These are phyloP conservation scores for Albatrellus ellisii DNA, from an alignment of 768 basidiomycete genomes.

Conservation along the genomic window DNA sequence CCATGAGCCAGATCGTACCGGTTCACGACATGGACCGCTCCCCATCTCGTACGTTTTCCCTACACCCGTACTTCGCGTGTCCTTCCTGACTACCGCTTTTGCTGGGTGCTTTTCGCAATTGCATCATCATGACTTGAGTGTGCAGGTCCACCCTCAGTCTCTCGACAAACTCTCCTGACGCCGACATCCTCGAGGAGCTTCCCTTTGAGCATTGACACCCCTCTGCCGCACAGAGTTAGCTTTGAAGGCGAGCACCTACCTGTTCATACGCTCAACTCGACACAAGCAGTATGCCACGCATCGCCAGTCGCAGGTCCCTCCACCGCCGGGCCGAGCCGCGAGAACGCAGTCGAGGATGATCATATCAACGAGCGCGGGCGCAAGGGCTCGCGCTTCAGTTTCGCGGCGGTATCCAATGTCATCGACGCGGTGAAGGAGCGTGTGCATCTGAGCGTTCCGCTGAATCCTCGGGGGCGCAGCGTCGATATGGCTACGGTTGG, in stretches of 20 bases:
- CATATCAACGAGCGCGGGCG: constrained; percentile 6
- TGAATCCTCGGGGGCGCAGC: background rate
- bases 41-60: constrained; percentile 1
- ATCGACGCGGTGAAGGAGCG: constrained; percentile 7
- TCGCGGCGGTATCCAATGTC: constrained; percentile 7
- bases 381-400: constrained; percentile 6
- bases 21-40: background rate
- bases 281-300: background rate
- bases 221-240: background rate
- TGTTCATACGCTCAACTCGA: background rate
- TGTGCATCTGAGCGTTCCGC: constrained; percentile 7
- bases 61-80: too few species aligned
- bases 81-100: too few species aligned
- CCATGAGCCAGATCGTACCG: background rate
- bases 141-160: background rate
- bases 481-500: background rate
- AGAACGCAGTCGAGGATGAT: too few species aligned
- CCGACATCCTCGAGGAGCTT: background rate
- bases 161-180: background rate
- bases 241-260: background rate
- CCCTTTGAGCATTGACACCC: background rate
- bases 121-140: too few species aligned
- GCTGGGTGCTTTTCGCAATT: too few species aligned
- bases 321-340: constrained; percentile 5
- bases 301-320: background rate